phyloP scores from a whole-genome alignment of 108 stramenopile species.

The Pseudonitzschia multiseries region DNA sequence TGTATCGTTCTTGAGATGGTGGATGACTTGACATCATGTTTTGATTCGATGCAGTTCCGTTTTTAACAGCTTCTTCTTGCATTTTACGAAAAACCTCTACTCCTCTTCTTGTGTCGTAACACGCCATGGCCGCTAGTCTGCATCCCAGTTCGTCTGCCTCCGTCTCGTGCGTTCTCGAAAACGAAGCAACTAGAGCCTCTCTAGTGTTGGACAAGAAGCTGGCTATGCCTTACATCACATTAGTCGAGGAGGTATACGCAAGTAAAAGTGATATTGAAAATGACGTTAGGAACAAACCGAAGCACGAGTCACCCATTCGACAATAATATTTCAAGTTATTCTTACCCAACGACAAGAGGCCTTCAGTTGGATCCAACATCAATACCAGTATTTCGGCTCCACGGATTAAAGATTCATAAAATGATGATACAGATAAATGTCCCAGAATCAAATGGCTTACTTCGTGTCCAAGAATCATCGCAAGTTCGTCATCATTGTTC shows the following conservation, averaged over 20 bases:
- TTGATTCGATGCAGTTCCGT: constrained; percentile 28
- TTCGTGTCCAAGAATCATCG: constrained; percentile 83
- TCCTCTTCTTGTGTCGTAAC: constrained; percentile 69
- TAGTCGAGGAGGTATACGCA: not conserved
- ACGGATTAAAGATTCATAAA: constrained; percentile 61
- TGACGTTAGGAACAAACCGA: not conserved
- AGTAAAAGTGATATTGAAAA: not conserved
- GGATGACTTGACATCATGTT: constrained; percentile 55
- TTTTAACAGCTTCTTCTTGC: constrained; percentile 56
- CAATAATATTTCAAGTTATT: not conserved
- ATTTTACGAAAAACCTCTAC: constrained; percentile 72
- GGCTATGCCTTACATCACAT: constrained; percentile 33
- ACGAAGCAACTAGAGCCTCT: constrained; percentile 55
- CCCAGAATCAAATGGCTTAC: constrained; percentile 71
- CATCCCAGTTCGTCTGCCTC: constrained; percentile 81
- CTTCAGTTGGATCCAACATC: constrained; percentile 83
- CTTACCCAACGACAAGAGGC: constrained; percentile 52
- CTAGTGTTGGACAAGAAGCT: constrained; percentile 56
- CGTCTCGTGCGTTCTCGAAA: constrained; percentile 69
- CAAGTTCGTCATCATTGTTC: constrained; percentile 78
- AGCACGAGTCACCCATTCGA: not conserved
- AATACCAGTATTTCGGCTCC: constrained; percentile 77
- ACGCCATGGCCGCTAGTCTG: constrained; percentile 74
- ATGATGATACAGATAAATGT: constrained; percentile 59
- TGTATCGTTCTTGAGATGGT: constrained; percentile 59